Percentiles rank a stretch among this genome's conserved stretches.
Evolutionary conservation across 805 yeast genomes (phyloP).

Genomic region (Maudiozyma saulgeensis): DNA sequence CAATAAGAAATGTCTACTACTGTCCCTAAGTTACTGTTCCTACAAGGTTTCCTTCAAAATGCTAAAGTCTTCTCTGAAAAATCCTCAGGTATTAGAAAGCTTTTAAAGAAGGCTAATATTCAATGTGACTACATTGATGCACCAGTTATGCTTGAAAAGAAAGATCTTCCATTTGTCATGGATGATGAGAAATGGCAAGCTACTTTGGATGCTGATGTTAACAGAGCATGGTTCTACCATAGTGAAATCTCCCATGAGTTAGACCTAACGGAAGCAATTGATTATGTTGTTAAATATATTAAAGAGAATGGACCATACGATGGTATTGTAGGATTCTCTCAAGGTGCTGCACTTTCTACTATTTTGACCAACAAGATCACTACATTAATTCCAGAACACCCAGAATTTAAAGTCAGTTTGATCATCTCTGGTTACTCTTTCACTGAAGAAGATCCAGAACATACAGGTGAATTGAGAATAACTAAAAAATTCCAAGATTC

Average conservation of each 20-base stretch:
- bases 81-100: conserved; percentile 80
- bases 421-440: conserved; percentile 60
- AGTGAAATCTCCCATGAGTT: conserved; percentile 38
- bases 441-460: conserved; percentile 33
- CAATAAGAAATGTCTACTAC: conserved; percentile 4
- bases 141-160: conserved; percentile 53
- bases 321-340: conserved; percentile 86
- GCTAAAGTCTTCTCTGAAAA: conserved; percentile 79
- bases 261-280: conserved; percentile 44
- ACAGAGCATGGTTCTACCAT: conserved; percentile 71
- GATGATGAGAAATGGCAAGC: conserved; percentile 43
- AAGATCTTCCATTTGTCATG: conserved; percentile 67
- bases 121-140: conserved; percentile 74
- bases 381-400: conserved; percentile 39
- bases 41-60: conserved; percentile 87
- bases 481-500: conserved; percentile 28
- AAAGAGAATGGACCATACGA: conserved; percentile 69
- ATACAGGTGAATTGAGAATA: conserved; percentile 28
- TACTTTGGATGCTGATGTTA: conserved; percentile 37
- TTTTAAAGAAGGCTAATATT: conserved; percentile 51
- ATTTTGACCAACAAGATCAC: conserved; percentile 53
- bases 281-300: conserved; percentile 39
- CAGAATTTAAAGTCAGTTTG: conserved; percentile 57
- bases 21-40: conserved; percentile 52
- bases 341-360: conserved; percentile 86